Conservation (phyloP, 192 early-diverging fungal species). For the Entomortierella chlamydospora region DNA sequence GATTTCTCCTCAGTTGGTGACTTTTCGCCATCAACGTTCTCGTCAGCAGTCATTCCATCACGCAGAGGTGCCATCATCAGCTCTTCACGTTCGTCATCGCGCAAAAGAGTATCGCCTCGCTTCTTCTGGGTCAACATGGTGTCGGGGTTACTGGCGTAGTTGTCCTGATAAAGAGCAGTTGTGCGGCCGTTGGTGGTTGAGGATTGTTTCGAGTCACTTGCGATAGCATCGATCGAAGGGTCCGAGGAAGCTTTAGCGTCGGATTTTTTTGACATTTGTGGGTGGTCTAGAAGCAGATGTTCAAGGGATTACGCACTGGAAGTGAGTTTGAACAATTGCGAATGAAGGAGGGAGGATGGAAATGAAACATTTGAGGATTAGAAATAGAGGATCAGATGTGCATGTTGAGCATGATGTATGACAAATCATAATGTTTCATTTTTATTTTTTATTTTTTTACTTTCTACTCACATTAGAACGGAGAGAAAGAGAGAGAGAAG, state of each 20-base stretch:
- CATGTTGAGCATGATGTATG: too few relatives aligned
- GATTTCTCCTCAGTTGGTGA: background rate
- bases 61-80: constrained; percentile 28
- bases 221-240: constrained; percentile 1
- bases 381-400: too few relatives aligned
- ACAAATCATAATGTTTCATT: too few relatives aligned
- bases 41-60: background rate
- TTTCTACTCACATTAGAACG: background rate
- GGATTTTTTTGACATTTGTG: constrained; percentile 45
- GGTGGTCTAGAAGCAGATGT: too few relatives aligned
- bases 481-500: background rate
- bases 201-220: constrained; percentile 2
- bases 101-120: constrained; percentile 25
- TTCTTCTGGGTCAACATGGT: constrained; percentile 37
- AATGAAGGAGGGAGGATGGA: background rate
- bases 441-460: too few relatives aligned
- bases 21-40: background rate
- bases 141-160: background rate
- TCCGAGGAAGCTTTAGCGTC: constrained; percentile 29
- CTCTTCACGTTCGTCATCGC: constrained; percentile 46
- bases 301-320: too few relatives aligned
- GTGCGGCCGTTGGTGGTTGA: constrained; percentile 30
- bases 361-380: background rate
- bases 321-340: background rate
- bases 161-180: constrained; percentile 26